Evolutionary conservation across 2,329 filamentous ascomycete species (phyloP), one percentile per base, ranked within the genome.

Genomic region (Fusarium sp.): DNA sequence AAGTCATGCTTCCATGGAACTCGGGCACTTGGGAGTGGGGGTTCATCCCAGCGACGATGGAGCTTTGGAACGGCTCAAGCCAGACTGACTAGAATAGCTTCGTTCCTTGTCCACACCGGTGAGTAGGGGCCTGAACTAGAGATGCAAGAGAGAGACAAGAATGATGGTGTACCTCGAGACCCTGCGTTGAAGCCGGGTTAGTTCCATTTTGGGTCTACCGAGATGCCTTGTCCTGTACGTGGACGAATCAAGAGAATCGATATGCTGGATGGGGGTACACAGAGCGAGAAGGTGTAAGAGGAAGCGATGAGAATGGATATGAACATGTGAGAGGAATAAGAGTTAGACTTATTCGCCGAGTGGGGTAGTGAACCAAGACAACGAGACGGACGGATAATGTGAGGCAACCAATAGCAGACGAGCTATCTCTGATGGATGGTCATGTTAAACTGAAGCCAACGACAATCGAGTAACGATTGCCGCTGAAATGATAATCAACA

Each of bases 81-180:
- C 69, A 47, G 60, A 60, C 59, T 64, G 69, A 76, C 35, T 58
- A 63, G 70, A 57, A 56, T 68, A 52, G 50, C 57, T 72, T 68
- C 47, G 49, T 60, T 47, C 19, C 23, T 69, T 64, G 60, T 56
- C 75, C 76, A 77, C 76, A 78, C 73, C 67, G 76, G 76, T 78
- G 75, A 78, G 73, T 72, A 63, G 47, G 57, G 64, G 64, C 64
- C 38, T 53, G 52, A 72, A 58, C 68, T 70, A 43, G 71, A 71
- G 71, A 60, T 57, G 49, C 50, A 58, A 40, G 44, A 50, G 42
- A 44, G 42, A 37, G 52, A 54, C 54, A 38, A 46, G 60, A 60
- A 60, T 37, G 38, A n/a, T 65, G 64, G 56, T 66, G 49, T 60
- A 64, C 64, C 64, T 57, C 64, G 49, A 67, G 66, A 67, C 60